phyloP scores from a whole-genome alignment of 768 basidiomycete species.

The Phallus indusiatus region DNA sequence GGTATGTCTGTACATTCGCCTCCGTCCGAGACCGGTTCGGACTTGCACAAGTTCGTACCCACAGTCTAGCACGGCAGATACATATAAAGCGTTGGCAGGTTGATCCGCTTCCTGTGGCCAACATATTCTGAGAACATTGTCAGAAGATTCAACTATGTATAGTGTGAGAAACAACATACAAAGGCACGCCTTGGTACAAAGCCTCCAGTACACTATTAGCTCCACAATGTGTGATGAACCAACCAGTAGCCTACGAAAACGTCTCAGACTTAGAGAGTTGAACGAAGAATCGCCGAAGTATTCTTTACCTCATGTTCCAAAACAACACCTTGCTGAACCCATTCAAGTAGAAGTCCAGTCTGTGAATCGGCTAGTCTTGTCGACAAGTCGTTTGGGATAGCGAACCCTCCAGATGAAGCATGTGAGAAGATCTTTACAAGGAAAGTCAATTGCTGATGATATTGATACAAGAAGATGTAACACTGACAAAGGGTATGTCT shows the following conservation, averaged over 20 bases:
- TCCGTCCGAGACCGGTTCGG: slow-evolving; percentile 13
- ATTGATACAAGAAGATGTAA: neutral
- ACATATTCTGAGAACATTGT: slow-evolving; percentile 15
- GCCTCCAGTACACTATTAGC: slow-evolving; percentile 19
- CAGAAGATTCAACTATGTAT: neutral
- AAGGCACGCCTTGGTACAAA: slow-evolving; percentile 17
- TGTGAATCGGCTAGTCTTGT: slow-evolving; percentile 13
- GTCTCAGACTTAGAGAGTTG: neutral
- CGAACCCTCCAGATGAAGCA: slow-evolving; percentile 11
- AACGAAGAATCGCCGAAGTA: neutral
- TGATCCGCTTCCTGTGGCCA: slow-evolving; percentile 22
- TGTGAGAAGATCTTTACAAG: slow-evolving; percentile 16
- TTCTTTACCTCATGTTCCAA: slow-evolving; percentile 17
- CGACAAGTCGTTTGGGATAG: slow-evolving; percentile 14
- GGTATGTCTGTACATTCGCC: slow-evolving; percentile 12
- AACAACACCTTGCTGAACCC: slow-evolving; percentile 20
- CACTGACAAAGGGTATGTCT: slow-evolving; percentile 18
- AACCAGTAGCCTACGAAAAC: slow-evolving; percentile 14
- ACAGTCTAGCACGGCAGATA: slow-evolving; percentile 10
- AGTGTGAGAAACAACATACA: slow-evolving; percentile 4
- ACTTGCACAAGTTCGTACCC: slow-evolving; percentile 18
- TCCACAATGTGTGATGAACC: slow-evolving; percentile 21
- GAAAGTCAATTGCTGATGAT: neutral
- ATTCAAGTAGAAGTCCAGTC: slow-evolving; percentile 16
- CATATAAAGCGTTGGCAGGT: slow-evolving; percentile 17